Percentiles rank a stretch among this genome's conserved stretches.
Evolutionary conservation across 495 filamentous ascomycete species (phyloP).

Genomic region (Aspergillus hancockii): DNA sequence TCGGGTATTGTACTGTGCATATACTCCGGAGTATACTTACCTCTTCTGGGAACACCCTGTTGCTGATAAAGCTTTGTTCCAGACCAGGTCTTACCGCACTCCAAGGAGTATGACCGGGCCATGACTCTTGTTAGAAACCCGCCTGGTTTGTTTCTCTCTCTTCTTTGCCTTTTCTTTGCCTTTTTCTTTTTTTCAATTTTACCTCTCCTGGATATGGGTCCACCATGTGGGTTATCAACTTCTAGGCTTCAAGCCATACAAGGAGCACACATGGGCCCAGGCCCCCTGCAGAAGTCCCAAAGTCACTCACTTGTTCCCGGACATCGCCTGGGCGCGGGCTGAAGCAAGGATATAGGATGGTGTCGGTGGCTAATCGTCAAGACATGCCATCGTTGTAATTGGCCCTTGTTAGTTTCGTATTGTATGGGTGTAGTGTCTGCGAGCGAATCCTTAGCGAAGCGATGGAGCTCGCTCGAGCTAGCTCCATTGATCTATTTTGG

Average conservation of each 20-base stretch:
- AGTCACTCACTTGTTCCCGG: background rate
- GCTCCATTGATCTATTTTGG: conserved; percentile 19
- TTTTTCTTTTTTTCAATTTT: conserved; percentile 12
- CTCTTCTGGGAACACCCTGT: background rate
- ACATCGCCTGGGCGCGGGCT: conserved; percentile 9
- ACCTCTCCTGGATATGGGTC: conserved; percentile 9
- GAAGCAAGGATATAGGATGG: conserved; percentile 13
- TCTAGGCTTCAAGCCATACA: conserved; percentile 13
- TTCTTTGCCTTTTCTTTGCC: conserved; percentile 3
- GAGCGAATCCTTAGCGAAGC: conserved; percentile 9
- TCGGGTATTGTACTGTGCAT: background rate
- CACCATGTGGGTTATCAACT: conserved; percentile 12
- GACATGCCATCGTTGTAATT: conserved; percentile 10
- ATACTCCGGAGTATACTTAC: background rate
- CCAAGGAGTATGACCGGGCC: background rate
- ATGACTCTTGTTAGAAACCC: background rate
- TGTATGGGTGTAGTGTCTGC: conserved; percentile 9
- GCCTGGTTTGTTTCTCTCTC: conserved; percentile 8
- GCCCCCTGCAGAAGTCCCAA: conserved; percentile 11
- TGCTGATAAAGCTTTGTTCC: background rate
- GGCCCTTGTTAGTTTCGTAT: conserved; percentile 9
- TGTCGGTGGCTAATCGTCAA: conserved; percentile 4
- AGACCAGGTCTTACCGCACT: background rate
- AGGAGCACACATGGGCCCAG: conserved; percentile 6
- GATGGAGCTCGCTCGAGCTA: conserved; percentile 17